Evolutionary conservation across 768 basidiomycete species (phyloP).

Genomic region (Boletus rufocinnamomeus): DNA sequence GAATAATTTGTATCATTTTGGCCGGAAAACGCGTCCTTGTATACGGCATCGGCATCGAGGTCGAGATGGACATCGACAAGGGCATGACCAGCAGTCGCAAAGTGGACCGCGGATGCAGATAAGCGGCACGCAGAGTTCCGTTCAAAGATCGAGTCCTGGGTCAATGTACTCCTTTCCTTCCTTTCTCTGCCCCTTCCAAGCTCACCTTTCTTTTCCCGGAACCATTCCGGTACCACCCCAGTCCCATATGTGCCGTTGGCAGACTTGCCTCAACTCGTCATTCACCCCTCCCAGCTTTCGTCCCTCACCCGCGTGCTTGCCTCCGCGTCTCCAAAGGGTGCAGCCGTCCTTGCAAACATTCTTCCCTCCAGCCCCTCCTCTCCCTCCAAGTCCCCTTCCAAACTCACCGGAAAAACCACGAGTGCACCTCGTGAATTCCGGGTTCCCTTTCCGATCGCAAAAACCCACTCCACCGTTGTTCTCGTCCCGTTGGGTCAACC

Average conservation of each 20-base stretch:
- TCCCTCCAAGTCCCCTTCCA: constrained; percentile 43
- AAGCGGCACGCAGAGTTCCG: constrained; percentile 58
- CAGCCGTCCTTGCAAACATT: constrained; percentile 34
- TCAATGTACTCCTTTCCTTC: constrained; percentile 43
- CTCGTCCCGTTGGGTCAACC: constrained; percentile 55
- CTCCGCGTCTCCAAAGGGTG: constrained; percentile 69
- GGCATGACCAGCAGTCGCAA: constrained; percentile 78
- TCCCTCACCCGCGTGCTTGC: constrained; percentile 70
- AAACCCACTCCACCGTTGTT: constrained; percentile 49
- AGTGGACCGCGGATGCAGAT: constrained; percentile 77
- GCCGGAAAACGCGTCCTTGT: constrained; percentile 70
- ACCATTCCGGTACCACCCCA: constrained; percentile 45
- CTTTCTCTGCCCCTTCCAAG: neutral
- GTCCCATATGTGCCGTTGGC: constrained; percentile 65
- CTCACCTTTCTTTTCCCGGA: constrained; percentile 39
- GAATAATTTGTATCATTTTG: constrained; percentile 38
- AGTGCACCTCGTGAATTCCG: constrained; percentile 16
- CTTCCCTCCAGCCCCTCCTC: constrained; percentile 37
- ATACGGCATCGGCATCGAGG: constrained; percentile 86
- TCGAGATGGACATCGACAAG: constrained; percentile 83
- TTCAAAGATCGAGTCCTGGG: constrained; percentile 65
- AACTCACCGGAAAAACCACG: constrained; percentile 34
- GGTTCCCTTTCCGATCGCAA: constrained; percentile 50
- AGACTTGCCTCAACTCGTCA: constrained; percentile 60
- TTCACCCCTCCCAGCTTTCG: constrained; percentile 53